Percentiles rank a stretch among this genome's conserved stretches.
phyloP scores from a whole-genome alignment of 495 filamentous ascomycete species.

The Pseudoneurospora amorphoporcata region DNA sequence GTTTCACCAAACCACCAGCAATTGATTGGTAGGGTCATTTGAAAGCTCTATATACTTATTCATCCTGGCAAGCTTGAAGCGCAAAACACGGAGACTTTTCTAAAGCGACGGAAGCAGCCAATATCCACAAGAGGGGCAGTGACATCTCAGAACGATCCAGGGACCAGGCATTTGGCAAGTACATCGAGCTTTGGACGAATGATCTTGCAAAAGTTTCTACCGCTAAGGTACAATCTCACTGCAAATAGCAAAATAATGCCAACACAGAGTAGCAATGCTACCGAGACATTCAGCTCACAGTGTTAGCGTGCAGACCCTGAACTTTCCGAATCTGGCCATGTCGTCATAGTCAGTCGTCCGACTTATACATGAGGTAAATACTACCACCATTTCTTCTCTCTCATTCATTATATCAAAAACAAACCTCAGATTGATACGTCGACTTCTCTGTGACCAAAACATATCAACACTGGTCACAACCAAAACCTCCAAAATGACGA shows the following conservation, averaged over 20 bases:
- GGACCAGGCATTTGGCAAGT: background rate
- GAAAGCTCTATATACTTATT: background rate
- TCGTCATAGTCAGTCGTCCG: background rate
- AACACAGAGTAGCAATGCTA: background rate
- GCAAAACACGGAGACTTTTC: background rate
- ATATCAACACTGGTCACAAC: background rate
- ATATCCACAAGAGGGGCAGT: background rate
- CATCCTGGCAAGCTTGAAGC: background rate
- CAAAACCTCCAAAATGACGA: slow-evolving; percentile 45
- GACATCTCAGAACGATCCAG: background rate
- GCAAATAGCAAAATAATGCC: background rate
- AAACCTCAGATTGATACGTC: background rate
- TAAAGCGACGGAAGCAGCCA: background rate
- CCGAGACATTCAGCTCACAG: background rate
- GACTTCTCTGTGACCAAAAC: background rate
- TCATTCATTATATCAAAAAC: background rate
- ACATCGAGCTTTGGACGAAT: background rate
- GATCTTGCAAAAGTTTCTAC: background rate
- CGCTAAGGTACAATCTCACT: background rate
- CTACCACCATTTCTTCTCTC: background rate
- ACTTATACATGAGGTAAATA: background rate
- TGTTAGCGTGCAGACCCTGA: background rate
- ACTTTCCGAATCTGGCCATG: background rate
- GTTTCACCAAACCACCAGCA: background rate
- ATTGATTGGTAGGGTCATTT: background rate